Conservation (phyloP, 1,139 yeast genomes). For the Geotrichum aggregatum region DNA sequence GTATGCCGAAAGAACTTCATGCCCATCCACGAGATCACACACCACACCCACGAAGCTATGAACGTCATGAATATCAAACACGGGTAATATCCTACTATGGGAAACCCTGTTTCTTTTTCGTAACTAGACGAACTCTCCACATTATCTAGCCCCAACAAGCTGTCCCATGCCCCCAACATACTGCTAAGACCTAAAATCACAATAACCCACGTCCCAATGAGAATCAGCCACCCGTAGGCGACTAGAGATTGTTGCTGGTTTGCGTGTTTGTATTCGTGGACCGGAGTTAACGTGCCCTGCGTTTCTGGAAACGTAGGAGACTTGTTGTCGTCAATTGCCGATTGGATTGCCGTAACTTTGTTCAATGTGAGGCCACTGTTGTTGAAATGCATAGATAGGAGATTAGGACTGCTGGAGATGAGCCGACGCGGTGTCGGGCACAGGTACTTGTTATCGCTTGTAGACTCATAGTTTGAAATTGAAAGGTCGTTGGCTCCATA, state of each 20-base stretch:
- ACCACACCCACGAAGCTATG: conserved; percentile 73
- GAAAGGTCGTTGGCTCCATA: conserved; percentile 1
- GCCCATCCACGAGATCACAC: conserved; percentile 70
- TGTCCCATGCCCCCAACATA: conserved; percentile 30
- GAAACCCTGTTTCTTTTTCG: conserved; percentile 39
- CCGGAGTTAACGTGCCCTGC: no score
- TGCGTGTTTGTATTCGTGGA: no score
- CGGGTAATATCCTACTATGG: conserved; percentile 47
- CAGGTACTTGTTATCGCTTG: not conserved
- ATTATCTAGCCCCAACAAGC: not conserved
- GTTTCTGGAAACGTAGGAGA: conserved; percentile 16
- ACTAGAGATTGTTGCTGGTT: conserved; percentile 15
- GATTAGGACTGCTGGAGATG: conserved; percentile 2
- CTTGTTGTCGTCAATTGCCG: conserved; percentile 19
- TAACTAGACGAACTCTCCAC: conserved; percentile 20
- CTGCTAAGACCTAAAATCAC: conserved; percentile 32
- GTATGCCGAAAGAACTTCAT: conserved; percentile 73
- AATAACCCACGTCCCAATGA: conserved; percentile 31
- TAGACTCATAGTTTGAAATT: not conserved
- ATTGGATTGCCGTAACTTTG: conserved; percentile 18
- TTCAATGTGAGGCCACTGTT: conserved; percentile 14
- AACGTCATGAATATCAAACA: conserved; percentile 49
- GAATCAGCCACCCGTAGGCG: conserved; percentile 31
- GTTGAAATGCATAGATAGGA: conserved; percentile 7
- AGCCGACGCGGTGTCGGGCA: conserved; percentile 1